phyloP scores from a whole-genome alignment of 805 yeast species.

The Blastobotrys terrestris region DNA sequence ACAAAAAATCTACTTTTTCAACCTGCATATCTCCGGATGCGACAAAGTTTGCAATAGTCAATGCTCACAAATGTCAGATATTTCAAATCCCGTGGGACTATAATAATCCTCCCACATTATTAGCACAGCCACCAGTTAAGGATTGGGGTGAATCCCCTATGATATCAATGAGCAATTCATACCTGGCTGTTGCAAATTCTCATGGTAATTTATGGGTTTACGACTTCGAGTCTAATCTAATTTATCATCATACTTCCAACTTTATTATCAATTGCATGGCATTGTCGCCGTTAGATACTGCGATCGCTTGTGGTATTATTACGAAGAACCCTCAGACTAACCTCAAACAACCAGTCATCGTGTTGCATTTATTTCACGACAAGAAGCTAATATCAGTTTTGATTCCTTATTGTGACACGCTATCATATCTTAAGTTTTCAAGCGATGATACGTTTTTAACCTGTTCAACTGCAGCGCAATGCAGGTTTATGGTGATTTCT shows the following conservation, averaged over 20 bases:
- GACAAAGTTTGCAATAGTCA: conserved; percentile 56
- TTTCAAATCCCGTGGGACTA: conserved; percentile 46
- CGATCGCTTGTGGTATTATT: conserved; percentile 80
- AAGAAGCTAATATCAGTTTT: background rate
- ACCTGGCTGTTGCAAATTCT: conserved; percentile 64
- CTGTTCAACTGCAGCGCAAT: conserved; percentile 72
- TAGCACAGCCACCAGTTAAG: conserved; percentile 27
- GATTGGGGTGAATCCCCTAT: conserved; percentile 25
- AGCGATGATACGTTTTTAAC: conserved; percentile 62
- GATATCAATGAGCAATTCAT: conserved; percentile 44
- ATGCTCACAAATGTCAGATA: conserved; percentile 69
- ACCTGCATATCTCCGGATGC: conserved; percentile 60
- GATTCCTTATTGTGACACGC: conserved; percentile 81
- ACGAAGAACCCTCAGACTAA: conserved; percentile 35
- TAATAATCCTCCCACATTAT: conserved; percentile 45
- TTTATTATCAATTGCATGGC: conserved; percentile 79
- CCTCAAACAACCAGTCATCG: conserved; percentile 48
- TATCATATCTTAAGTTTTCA: conserved; percentile 68
- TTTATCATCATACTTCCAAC: conserved; percentile 61
- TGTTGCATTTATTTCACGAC: conserved; percentile 37
- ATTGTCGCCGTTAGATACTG: conserved; percentile 54
- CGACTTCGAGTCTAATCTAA: conserved; percentile 52
- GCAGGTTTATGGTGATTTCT: conserved; percentile 70
- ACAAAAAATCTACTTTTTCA: conserved; percentile 39
- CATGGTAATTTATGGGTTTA: conserved; percentile 64